Evolutionary conservation across 78 protist genomes (phyloP).

Genomic region (Dictyostelium firmibasis): DNA sequence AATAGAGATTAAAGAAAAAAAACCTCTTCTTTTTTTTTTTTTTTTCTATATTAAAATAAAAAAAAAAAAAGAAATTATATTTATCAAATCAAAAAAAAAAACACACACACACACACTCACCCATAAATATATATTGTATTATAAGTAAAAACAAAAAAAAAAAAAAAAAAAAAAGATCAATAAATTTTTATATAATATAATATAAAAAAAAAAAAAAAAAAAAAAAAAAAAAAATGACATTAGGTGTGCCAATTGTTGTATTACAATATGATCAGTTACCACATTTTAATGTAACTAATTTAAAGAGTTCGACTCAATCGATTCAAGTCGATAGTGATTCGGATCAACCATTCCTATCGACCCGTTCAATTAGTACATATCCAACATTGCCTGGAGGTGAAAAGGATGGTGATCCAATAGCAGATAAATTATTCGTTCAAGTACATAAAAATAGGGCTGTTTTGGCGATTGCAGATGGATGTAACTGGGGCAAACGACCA

Average conservation of each 20-base stretch:
- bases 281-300: slow-evolving; percentile 26
- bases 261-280: slow-evolving; percentile 66
- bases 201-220: not conserved
- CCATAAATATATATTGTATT: not conserved
- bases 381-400: slow-evolving; percentile 58
- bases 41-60: not conserved
- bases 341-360: slow-evolving; percentile 62
- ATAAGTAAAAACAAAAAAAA: too few relatives aligned
- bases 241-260: slow-evolving; percentile 43
- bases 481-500: slow-evolving; percentile 81
- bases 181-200: too few relatives aligned
- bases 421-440: slow-evolving; percentile 60
- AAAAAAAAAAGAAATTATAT: not conserved
- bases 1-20: not conserved
- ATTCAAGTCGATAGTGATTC: slow-evolving; percentile 58
- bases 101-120: not conserved
- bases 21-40: too few relatives aligned
- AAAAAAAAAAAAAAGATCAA: not conserved
- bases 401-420: slow-evolving; percentile 78
- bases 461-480: slow-evolving; percentile 78
- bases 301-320: slow-evolving; percentile 55
- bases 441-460: slow-evolving; percentile 65
- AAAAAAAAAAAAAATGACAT: not conserved
- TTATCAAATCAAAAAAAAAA: not conserved
- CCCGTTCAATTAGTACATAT: slow-evolving; percentile 57